Conservation (phyloP, 306 rosid genomes). For the Trifolium repens region DNA sequence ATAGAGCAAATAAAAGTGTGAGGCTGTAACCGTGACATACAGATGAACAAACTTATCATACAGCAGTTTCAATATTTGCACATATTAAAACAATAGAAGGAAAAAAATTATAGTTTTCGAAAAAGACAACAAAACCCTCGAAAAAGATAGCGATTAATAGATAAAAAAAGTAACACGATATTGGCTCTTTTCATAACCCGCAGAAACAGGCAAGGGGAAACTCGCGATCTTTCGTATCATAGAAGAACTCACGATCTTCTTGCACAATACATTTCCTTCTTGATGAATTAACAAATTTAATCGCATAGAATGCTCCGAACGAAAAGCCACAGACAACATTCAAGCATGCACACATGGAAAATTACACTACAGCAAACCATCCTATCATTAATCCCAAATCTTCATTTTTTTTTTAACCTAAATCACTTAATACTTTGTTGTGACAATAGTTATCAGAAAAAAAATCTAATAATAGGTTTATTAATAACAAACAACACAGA, state of each 20-base stretch:
- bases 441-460: not conserved
- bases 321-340: not conserved
- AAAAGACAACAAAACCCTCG: not conserved
- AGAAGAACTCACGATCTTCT: not conserved
- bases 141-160: not conserved
- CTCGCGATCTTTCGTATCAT: not conserved
- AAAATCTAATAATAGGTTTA: not conserved
- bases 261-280: conserved; percentile 9
- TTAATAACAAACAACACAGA: not conserved
- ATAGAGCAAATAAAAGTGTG: conserved; percentile 1
- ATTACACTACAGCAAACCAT: too few relatives aligned
- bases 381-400: too few relatives aligned
- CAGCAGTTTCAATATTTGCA: conserved; percentile 5
- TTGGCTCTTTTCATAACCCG: not conserved
- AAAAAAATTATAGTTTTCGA: not conserved
- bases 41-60: not conserved
- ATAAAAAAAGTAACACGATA: not conserved
- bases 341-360: not conserved
- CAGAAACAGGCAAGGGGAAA: not conserved
- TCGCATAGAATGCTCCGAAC: not conserved
- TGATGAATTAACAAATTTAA: not conserved
- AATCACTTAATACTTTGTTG: not conserved
- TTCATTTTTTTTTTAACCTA: not conserved
- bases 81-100: not conserved
- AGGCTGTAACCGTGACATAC: not conserved